A percentile compares a stretch with the other conserved stretches of the same genome.
These are phyloP conservation scores for Fusarium stilboides DNA, from an alignment of 2,329 filamentous ascomycete genomes.

Conservation along the genomic window DNA sequence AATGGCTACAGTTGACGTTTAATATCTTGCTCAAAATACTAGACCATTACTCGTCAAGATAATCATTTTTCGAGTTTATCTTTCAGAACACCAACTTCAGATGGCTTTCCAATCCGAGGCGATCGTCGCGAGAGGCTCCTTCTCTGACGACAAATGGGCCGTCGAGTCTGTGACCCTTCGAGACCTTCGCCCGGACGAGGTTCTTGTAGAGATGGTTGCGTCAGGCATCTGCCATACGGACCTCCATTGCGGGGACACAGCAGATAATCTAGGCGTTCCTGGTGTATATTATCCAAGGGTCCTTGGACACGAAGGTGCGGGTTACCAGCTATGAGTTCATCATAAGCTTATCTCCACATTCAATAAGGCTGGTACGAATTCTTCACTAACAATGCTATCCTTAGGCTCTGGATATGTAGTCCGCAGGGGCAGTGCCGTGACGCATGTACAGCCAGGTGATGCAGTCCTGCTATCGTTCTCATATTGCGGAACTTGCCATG, in stretches of 20 bases:
- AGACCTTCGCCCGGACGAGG: constrained; percentile 59
- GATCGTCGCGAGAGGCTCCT: constrained; percentile 51
- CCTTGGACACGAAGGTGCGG: constrained; percentile 70
- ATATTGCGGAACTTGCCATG: constrained; percentile 59
- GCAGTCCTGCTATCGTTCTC: constrained; percentile 66
- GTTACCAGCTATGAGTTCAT: no score
- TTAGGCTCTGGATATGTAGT: constrained; percentile 63
- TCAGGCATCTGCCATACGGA: constrained; percentile 71
- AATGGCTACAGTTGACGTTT: no score
- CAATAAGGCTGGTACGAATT: no score
- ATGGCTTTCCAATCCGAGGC: constrained; percentile 50
- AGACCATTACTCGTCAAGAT: no score
- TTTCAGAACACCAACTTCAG: neutral
- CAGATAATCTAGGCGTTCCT: constrained; percentile 29
- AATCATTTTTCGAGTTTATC: no score
- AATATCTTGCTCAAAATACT: no score
- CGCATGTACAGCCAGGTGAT: constrained; percentile 66
- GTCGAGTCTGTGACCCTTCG: constrained; percentile 52
- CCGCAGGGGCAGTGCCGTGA: constrained; percentile 59
- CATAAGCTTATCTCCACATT: no score
- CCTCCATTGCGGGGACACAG: constrained; percentile 60
- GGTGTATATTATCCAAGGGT: constrained; percentile 51
- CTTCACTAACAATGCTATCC: no score
- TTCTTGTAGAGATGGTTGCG: constrained; percentile 68
- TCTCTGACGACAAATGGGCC: constrained; percentile 53